Evolutionary conservation across 208 protist genomes (phyloP), one percentile per base, ranked within the genome.

Genomic region (Novymonas esmeraldas): DNA sequence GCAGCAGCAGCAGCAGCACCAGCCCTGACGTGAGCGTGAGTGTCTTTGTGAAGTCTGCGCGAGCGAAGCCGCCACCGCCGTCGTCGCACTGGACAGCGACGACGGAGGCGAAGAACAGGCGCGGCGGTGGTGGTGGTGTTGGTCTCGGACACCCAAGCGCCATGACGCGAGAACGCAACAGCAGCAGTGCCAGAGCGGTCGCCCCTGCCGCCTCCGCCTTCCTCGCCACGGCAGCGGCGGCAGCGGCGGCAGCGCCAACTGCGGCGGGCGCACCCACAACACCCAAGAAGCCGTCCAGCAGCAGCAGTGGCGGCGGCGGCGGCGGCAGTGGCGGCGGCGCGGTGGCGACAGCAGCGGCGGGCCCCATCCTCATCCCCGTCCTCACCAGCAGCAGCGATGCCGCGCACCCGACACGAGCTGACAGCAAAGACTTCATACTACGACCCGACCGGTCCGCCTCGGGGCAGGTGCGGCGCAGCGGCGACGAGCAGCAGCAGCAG

Each of bases 381-480:
- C 26, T 61, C 34, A 7, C 38, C 16, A 34, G 50, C 49, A 73
- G 67, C 34, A n/a, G 28, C 56, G 46, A 18, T 4, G 59, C 36
- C 18, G 16, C 31, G 50, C 42, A 34, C 42, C 68, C 52, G 52
- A 67, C 54, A 11, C 59, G 59, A 0, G 68, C 60, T 1, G 68
- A 74, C 68, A 74, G 68, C 60, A 66, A 63, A 24, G 68, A 74
- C 28, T 56, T 74, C 36, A 28, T 67, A 20, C 36, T 74, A 28
- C 60, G 60, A 1, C 51, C 56, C 42, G 13, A 56, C 52, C 50
- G 9, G 10, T 39, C 58, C 5, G 36, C 26, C n/a, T 24, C 24
- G 14, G 5, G 48, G 11, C 36, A n/a, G 36, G 20, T 16, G 14
- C 56, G 31, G 22, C 39, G 38, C 56, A 2, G 38, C 31, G 28